Evolutionary conservation across 257 asterid genomes (phyloP).

Genomic region (Primulina eburnea): DNA sequence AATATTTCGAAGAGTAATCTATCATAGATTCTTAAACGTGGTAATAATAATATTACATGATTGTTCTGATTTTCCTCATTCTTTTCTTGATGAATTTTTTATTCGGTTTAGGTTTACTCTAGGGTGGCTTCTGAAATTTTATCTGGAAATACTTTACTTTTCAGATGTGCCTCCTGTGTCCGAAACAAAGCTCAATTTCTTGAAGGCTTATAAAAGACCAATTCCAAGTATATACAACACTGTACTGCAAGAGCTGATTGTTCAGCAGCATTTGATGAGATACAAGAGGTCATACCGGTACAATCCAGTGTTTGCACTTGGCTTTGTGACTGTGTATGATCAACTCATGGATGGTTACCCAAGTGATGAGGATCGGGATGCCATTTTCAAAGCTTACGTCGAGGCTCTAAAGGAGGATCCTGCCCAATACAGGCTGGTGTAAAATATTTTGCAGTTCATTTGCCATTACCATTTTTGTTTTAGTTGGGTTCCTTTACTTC

Average conservation of each 20-base stretch:
- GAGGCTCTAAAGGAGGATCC: conserved; percentile 87
- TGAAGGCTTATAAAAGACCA: conserved; percentile 82
- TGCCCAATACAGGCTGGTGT: conserved; percentile 64
- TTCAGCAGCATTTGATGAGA: conserved; percentile 82
- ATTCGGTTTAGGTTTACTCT: neutral
- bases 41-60: neutral
- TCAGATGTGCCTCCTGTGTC: conserved; percentile 85
- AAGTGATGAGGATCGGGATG: conserved; percentile 67
- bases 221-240: conserved; percentile 87
- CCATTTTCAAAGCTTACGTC: conserved; percentile 81
- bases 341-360: conserved; percentile 96
- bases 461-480: neutral
- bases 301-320: conserved; percentile 90
- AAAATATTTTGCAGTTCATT: conserved; percentile 1
- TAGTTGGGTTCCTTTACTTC: neutral
- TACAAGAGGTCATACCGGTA: conserved; percentile 79
- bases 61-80: conserved; percentile 1
- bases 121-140: conserved; percentile 24
- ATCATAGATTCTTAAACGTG: neutral
- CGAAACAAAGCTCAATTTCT: conserved; percentile 74
- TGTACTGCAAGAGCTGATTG: conserved; percentile 84
- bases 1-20: neutral
- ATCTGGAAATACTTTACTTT: conserved; percentile 18
- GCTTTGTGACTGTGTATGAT: conserved; percentile 89
- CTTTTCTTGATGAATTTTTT: conserved; percentile 10